phyloP scores from a whole-genome alignment of 1,139 yeast genomes.

The Debaryomyces nepalensis region DNA sequence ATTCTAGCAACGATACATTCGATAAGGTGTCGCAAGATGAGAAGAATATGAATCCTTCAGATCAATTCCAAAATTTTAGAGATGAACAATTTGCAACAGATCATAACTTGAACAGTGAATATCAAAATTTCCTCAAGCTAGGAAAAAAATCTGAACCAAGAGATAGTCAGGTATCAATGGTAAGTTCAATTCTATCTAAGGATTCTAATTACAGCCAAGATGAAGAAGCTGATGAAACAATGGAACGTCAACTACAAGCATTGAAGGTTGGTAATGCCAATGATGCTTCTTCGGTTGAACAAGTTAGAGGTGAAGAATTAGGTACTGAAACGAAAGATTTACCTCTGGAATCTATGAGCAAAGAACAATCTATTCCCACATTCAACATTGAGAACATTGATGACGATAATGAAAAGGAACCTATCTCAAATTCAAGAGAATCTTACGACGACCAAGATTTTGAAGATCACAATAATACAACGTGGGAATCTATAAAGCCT shows the following conservation, averaged over 20 bases:
- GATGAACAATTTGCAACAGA: slow-evolving; percentile 13
- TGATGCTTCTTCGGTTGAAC: neutral
- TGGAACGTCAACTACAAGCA: slow-evolving; percentile 44
- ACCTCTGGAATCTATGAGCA: neutral
- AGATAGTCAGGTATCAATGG: slow-evolving; percentile 46
- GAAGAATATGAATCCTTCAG: slow-evolving; percentile 16
- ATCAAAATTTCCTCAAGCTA: slow-evolving; percentile 33
- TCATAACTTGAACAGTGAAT: slow-evolving; percentile 28
- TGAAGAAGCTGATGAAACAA: slow-evolving; percentile 42
- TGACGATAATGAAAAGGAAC: slow-evolving; percentile 6
- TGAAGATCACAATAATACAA: slow-evolving; percentile 16
- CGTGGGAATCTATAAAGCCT: slow-evolving; percentile 31
- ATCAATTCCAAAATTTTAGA: slow-evolving; percentile 23
- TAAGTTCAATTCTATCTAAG: slow-evolving; percentile 49
- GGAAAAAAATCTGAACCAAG: slow-evolving; percentile 18
- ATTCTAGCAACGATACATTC: slow-evolving; percentile 13
- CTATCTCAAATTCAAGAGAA: neutral
- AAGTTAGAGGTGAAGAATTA: neutral
- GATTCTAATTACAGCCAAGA: slow-evolving; percentile 40
- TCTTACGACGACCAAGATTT: slow-evolving; percentile 5
- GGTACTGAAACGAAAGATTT: neutral
- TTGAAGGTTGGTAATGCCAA: slow-evolving; percentile 33
- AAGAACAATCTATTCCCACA: slow-evolving; percentile 21
- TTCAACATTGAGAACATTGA: slow-evolving; percentile 21
- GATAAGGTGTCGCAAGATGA: slow-evolving; percentile 1